Base-by-base conservation (phyloP, 441 rosid species). In the Gossypium schwendimanii region DNA sequence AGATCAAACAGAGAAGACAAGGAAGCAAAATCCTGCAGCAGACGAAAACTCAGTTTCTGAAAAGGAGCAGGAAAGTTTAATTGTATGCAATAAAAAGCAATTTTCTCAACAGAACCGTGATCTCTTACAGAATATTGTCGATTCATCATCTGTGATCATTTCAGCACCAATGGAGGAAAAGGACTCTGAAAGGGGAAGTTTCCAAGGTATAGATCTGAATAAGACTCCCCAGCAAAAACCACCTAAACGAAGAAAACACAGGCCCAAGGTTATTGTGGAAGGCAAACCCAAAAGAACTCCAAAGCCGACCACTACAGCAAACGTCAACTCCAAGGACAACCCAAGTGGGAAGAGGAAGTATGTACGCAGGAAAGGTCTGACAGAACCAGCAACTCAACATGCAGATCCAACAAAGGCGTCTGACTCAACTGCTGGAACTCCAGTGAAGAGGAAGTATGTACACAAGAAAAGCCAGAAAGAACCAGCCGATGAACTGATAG, bases 181-280 rank as follows among this genome's bases (percentile, higher is more conserved):
- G 73, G 87, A 83, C 45, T 63, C 54, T 18, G 73, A 70, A 12
- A 53, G 75, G 57, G 77, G 49, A 80, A 73, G 70, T 71, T 76
- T 72, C 18, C 82, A 68, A 80, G 83, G 75, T 74, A 80, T 89
- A 58, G 94, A 90, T 77, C 89, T 90, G 63, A 91, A 92, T 78
- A 80, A 77, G 84, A 92, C 98, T 58, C 98, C 99, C 6, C 87
- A 84, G 70, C 85, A 75, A 82, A 91, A 88, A 81, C 80, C 82
- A 66, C 86, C 87, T 23, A 91, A 84, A 80, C 75, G 87, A 79
- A 94, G 75, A 80, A 94, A 91, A 84, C 89, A 88, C 84, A 89
- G 93, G 85, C 97, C 99, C 14, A 94, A 92, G 82, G 97, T 92
- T 67, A 63, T 88, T 17, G 59, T 4, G 75, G 93, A 92, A 86